Conservation (phyloP, 2,329 filamentous ascomycete genomes). For the Venturia oleaginea region DNA sequence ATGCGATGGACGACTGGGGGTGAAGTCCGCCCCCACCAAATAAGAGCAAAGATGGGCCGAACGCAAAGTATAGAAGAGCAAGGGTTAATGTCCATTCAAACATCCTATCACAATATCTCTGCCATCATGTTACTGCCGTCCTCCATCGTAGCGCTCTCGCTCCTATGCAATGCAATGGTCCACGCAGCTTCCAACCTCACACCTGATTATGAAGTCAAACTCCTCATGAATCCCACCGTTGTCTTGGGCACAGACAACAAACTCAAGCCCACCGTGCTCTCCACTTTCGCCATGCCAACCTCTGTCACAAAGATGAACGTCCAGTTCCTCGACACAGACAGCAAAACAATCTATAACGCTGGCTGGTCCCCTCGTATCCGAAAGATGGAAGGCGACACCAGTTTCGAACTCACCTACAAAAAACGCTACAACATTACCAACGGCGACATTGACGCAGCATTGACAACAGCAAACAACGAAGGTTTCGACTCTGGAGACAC, state of each 20-base stretch:
- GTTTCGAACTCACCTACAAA: conserved; percentile 34
- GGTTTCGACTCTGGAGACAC: conserved; percentile 25
- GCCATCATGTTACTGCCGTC: background rate
- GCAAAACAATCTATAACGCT: conserved; percentile 25
- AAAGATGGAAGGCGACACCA: conserved; percentile 25
- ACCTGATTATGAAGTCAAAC: conserved; percentile 17
- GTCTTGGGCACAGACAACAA: conserved; percentile 25
- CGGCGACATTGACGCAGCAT: conserved; percentile 23
- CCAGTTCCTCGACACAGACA: conserved; percentile 30
- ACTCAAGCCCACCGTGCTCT: conserved; percentile 23
- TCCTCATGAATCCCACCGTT: conserved; percentile 25
- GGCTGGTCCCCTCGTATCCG: conserved; percentile 32
- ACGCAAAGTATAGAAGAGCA: background rate
- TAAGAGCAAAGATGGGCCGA: background rate
- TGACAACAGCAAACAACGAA: conserved; percentile 24
- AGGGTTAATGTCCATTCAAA: background rate
- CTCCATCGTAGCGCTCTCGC: background rate
- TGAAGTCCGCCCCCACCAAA: background rate
- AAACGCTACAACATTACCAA: conserved; percentile 26
- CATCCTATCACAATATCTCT: background rate
- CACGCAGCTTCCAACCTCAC: conserved; percentile 13
- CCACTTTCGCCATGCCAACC: conserved; percentile 20
- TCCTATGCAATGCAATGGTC: background rate
- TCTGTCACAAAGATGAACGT: conserved; percentile 29
- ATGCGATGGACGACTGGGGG: background rate